phyloP scores from a whole-genome alignment of 2,329 filamentous ascomycete genomes.

The Aspergillus hortae region DNA sequence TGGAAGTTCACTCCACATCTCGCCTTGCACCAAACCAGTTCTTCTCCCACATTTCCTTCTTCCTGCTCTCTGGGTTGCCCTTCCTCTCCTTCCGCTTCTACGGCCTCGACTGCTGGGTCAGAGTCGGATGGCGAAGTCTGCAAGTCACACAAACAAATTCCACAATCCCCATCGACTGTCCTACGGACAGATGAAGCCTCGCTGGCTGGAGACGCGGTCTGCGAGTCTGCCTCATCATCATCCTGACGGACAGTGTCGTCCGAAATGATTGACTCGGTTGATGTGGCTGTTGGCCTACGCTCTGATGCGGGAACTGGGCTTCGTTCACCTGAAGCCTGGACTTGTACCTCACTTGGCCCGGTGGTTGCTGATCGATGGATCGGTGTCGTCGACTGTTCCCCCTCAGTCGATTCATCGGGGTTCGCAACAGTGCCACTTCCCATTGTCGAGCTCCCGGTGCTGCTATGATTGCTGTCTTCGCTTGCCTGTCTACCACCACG shows the following conservation, averaged over 20 bases:
- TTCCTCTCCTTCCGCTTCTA: background rate
- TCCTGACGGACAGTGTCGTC: too few species aligned
- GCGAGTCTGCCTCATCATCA: too few species aligned
- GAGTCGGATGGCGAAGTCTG: background rate
- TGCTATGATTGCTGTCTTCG: background rate
- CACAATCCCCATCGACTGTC: conserved; percentile 5
- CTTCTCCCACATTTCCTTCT: background rate
- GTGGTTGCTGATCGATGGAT: background rate
- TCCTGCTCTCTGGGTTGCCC: background rate
- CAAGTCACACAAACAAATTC: conserved; percentile 2
- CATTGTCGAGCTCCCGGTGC: background rate
- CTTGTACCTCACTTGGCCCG: background rate
- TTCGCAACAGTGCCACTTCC: background rate
- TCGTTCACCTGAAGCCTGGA: background rate
- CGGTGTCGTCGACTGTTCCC: background rate
- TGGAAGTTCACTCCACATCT: conserved; percentile 21
- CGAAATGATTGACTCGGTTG: too few species aligned
- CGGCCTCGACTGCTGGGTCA: background rate
- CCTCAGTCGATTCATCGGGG: background rate
- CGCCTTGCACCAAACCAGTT: conserved; percentile 19
- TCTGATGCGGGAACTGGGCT: background rate
- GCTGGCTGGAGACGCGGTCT: too few species aligned
- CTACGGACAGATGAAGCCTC: background rate
- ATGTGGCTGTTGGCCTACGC: background rate
- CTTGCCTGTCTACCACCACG: too few species aligned